A percentile compares a stretch with the other conserved stretches of the same genome.
Conservation (phyloP, 2,329 filamentous ascomycete species). For the Talaromyces sp. region DNA sequence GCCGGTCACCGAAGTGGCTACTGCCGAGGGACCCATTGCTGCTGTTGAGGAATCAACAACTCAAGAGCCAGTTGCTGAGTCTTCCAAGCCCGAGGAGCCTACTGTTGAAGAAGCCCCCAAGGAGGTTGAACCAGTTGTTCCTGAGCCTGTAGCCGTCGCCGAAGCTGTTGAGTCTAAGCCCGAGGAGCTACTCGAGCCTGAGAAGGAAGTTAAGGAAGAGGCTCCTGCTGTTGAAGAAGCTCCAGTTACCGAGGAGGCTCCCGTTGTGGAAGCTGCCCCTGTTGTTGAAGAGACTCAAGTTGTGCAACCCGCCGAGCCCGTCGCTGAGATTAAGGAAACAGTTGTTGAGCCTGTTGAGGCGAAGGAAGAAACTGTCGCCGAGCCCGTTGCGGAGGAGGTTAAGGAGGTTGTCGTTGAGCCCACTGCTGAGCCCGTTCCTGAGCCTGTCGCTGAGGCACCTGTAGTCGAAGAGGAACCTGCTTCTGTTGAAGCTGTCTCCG, state of each 20-base stretch:
- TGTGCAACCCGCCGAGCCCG: constrained; percentile 4
- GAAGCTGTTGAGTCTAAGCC: neutral
- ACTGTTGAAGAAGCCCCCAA: constrained; percentile 2
- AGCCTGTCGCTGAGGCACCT: constrained; percentile 12
- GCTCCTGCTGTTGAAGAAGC: neutral
- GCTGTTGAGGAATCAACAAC: constrained; percentile 6
- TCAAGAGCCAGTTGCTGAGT: constrained; percentile 7
- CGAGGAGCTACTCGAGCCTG: neutral
- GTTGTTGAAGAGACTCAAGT: constrained; percentile 10
- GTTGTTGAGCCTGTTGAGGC: neutral
- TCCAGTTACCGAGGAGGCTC: neutral
- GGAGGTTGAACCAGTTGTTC: neutral
- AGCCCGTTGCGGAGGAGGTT: constrained; percentile 12
- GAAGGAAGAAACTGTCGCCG: neutral
- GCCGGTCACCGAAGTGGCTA: neutral
- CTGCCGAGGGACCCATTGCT: constrained; percentile 9
- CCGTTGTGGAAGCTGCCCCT: constrained; percentile 1
- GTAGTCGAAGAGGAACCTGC: constrained; percentile 6
- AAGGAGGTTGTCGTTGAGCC: constrained; percentile 4
- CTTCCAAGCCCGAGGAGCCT: constrained; percentile 2
- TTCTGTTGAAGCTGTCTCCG: constrained; percentile 4
- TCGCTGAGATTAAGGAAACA: neutral
- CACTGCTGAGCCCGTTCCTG: constrained; percentile 5
- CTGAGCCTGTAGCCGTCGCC: constrained; percentile 3
- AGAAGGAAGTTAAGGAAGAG: neutral